Base-by-base conservation (phyloP, 2,329 filamentous ascomycete genomes). In the Achaetomium macrosporum region DNA sequence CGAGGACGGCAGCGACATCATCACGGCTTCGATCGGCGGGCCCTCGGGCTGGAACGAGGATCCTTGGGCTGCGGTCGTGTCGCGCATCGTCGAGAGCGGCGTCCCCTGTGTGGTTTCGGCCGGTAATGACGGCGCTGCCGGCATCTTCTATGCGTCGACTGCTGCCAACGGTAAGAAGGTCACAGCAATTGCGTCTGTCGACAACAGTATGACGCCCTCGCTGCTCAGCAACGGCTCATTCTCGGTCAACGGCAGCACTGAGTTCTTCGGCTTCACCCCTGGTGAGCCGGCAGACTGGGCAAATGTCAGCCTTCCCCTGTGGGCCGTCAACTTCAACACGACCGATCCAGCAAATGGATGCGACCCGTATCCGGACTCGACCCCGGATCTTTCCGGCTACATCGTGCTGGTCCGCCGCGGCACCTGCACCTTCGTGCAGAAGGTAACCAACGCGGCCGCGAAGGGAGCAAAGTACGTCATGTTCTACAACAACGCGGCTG, bases 391-490 rank as follows among this genome's bases (percentile, higher is more conserved):
- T 15, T 76, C 76, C 42, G 70, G 70, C 20, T 71, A 77, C 46
- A 76, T 87, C 36, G 81, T 83, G 3, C 74, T 86, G 9, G 70
- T 86, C 37, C 78, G 78, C 43, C 76, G 81, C 20, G 82, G 82
- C 45, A 74, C 68, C 9, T 85, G 82, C 64, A 72, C 72, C 0
- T 83, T 83, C 54, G 69, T 71, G 2, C 60, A 72, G 12, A 84
- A 85, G 69, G 74, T 74, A 2, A 62, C 68, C 39, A 78, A 81
- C 53, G 77, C 77, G 5, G 75, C 69, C 2, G 73, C 70, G 7
- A 72, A 73, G 45, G 83, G 83, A 11, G 83, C 80, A 46, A 75
- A 77, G 62, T 83, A 84, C 57, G 66, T 86, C 50, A 66, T 86
- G 58, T 70, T 83, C 60, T 85, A 84, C 67, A 84, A 84, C 71